Percentiles rank a stretch among this genome's conserved stretches.
These are phyloP conservation scores for Cytospora piceicola DNA, from an alignment of 2,329 filamentous ascomycete species.

Conservation along the genomic window DNA sequence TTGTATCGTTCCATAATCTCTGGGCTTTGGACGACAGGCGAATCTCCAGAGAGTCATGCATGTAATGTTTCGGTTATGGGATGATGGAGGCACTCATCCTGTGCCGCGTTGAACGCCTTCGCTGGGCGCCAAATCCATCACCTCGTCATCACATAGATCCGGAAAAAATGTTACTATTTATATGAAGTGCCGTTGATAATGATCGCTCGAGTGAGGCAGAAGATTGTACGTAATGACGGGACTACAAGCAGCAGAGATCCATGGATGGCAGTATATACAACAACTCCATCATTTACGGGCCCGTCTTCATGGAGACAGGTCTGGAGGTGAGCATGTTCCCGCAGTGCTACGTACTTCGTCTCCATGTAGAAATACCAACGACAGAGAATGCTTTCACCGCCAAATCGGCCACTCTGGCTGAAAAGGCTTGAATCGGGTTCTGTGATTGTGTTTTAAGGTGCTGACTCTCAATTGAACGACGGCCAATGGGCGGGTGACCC, in stretches of 20 bases:
- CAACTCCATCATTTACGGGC: not conserved
- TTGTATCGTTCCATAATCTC: not conserved
- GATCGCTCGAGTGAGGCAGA: not conserved
- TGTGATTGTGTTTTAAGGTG: slow-evolving; percentile 12
- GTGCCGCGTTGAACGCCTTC: not conserved
- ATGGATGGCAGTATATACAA: not conserved
- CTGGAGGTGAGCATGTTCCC: not conserved
- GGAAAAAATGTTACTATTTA: too few species aligned
- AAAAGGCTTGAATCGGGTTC: not conserved
- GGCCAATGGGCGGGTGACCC: slow-evolving; percentile 17
- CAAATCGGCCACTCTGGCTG: not conserved
- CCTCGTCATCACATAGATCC: not conserved
- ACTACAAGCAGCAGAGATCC: not conserved
- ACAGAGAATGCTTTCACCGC: not conserved
- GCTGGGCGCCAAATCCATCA: not conserved
- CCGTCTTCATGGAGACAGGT: not conserved
- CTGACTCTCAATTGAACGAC: slow-evolving; percentile 7
- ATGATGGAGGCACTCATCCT: not conserved
- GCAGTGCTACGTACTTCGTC: not conserved
- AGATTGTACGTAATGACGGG: not conserved
- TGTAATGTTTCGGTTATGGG: too few species aligned
- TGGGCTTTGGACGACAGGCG: not conserved
- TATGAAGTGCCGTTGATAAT: not conserved
- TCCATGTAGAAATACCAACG: not conserved
- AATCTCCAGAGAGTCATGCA: not conserved